Base-by-base conservation (phyloP, 2,329 filamentous ascomycete species). In the Emmonsiellopsis sp. region DNA sequence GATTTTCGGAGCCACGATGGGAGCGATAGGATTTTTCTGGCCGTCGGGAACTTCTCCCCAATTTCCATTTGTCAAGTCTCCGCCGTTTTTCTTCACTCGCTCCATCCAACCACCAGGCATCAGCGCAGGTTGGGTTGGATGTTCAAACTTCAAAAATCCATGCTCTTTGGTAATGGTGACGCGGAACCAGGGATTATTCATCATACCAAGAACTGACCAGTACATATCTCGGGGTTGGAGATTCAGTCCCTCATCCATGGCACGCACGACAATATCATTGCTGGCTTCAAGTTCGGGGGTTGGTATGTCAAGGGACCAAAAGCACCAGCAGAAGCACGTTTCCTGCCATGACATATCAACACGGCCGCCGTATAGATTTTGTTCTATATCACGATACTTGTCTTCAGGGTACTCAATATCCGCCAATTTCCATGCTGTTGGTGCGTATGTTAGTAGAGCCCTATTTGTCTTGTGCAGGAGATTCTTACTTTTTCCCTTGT, bases 161-260 rank as follows among this genome's bases (percentile, higher is more conserved):
- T 76, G 77, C 55, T 91, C 84, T 53, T 83, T 84, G 51, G 82
- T 80, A 52, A 96, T 86, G 1, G 84, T 81, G 1, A 96, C 80
- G 5, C 91, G 79, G 68, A 86, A 96, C 91, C 91, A 96, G 0
- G 89, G 87, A 62, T 95, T 95, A 71, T 95, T 95, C 91, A 96
- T 95, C 91, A 96, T 96, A 0, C 91, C 90, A 40, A 95, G 73
- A 2, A 95, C 89, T 56, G 83, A 90, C 91, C 91, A 96, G 72
- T 95, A 95, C 88, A 95, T 93, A 63, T 96, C 91, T 57, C 88
- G 79, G 4, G 91, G 91, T 66, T 95, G 89, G 0, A 88, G 75
- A 69, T 87, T 88, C 81, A 95, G 85, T 52, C 85, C 81, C 59
- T 95, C 91, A 61, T 96, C 91, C 89, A 95, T 95, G 4, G 85